A percentile compares a stretch with the other conserved stretches of the same genome.
Conservation (phyloP, 2,329 filamentous ascomycete species). For the Talaromyces atroroseus region DNA sequence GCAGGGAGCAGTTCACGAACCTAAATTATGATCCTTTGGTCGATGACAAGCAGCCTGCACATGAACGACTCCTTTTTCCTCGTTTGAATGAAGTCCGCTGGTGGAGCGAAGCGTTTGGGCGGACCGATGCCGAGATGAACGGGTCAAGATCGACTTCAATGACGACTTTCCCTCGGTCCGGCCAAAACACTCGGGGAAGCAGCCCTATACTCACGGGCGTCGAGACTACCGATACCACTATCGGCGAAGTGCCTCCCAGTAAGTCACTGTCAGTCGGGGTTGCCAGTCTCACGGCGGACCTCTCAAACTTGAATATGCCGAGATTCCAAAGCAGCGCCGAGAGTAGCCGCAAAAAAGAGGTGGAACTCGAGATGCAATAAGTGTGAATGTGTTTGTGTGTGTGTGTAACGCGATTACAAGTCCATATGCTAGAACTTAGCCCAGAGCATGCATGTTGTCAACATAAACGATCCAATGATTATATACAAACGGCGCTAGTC, state of each 20-base stretch:
- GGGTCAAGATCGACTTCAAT: slow-evolving; percentile 47
- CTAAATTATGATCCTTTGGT: slow-evolving; percentile 67
- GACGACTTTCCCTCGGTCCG: slow-evolving; percentile 34
- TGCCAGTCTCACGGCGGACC: slow-evolving; percentile 40
- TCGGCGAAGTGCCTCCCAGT: slow-evolving; percentile 19
- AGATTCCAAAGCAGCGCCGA: slow-evolving; percentile 25
- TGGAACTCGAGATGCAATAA: slow-evolving; percentile 51
- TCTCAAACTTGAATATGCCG: slow-evolving; percentile 42
- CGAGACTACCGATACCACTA: slow-evolving; percentile 48
- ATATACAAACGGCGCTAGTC: background rate
- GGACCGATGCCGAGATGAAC: slow-evolving; percentile 92
- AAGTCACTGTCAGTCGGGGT: slow-evolving; percentile 31
- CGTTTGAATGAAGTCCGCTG: slow-evolving; percentile 72
- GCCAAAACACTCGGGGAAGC: slow-evolving; percentile 24
- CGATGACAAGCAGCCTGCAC: slow-evolving; percentile 72
- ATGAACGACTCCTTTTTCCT: slow-evolving; percentile 80
- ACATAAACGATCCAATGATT: no score
- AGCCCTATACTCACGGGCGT: slow-evolving; percentile 56
- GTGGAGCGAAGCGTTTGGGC: slow-evolving; percentile 87
- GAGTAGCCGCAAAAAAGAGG: slow-evolving; percentile 25
- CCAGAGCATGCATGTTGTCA: background rate
- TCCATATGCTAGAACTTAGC: background rate
- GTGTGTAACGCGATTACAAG: background rate
- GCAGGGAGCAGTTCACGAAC: slow-evolving; percentile 76
- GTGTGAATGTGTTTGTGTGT: no score